phyloP scores from a whole-genome alignment of 148 eudicot genomes.

The Chenopodium berlandieri region DNA sequence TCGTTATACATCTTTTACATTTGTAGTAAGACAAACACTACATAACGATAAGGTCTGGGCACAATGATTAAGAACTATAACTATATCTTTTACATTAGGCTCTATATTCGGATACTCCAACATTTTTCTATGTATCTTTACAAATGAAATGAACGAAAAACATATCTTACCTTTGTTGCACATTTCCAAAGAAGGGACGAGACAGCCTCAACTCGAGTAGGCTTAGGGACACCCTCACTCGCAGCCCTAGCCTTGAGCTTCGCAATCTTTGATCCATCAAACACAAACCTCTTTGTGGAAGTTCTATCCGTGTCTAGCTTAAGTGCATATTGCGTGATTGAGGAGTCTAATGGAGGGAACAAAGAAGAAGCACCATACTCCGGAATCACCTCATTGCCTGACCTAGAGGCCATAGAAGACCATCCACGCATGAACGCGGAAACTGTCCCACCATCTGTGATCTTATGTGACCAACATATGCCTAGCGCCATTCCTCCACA shows the following conservation, averaged over 20 bases:
- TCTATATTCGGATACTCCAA: no score
- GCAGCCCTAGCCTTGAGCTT: conserved; percentile 24
- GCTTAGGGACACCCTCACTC: conserved; percentile 22
- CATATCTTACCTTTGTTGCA: conserved; percentile 33
- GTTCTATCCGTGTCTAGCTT: conserved; percentile 27
- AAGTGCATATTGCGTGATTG: conserved; percentile 19
- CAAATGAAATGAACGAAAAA: neutral
- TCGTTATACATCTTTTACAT: no score
- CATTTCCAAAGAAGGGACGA: conserved; percentile 39
- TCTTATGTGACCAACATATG: conserved; percentile 36
- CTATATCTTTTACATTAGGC: no score
- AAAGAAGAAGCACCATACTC: conserved; percentile 23
- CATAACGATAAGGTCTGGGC: neutral
- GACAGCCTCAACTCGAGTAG: conserved; percentile 46
- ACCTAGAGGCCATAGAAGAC: conserved; percentile 18
- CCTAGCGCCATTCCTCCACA: conserved; percentile 32
- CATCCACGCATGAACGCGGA: conserved; percentile 31
- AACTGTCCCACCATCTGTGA: conserved; percentile 33
- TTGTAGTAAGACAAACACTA: no score
- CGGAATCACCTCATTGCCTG: conserved; percentile 16
- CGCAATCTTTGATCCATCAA: conserved; percentile 22
- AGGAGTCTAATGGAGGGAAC: conserved; percentile 29
- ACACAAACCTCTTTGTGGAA: conserved; percentile 30
- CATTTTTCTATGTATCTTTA: neutral
- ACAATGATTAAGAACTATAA: no score